Conservation (phyloP, 2,329 filamentous ascomycete genomes). For the Pseudogymnoascus pannorum region DNA sequence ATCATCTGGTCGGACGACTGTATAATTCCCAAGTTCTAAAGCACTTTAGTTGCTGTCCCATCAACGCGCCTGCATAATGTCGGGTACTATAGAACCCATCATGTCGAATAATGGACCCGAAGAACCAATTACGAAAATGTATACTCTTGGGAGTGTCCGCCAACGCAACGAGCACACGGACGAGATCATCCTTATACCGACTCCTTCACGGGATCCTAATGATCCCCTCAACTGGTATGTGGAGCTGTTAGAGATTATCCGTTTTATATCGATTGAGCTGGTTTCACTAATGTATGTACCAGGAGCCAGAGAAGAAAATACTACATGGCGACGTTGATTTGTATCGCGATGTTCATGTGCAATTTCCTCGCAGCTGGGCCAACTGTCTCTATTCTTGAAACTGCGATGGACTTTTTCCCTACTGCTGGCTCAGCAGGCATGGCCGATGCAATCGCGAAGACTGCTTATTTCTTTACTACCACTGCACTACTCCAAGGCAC, state of each 20-base stretch:
- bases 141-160: conserved; percentile 18
- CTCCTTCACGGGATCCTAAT: conserved; percentile 30
- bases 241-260: neutral
- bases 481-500: conserved; percentile 18
- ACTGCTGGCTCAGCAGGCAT: conserved; percentile 10
- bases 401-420: conserved; percentile 19
- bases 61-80: neutral
- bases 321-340: conserved; percentile 18
- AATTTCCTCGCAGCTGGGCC: conserved; percentile 23
- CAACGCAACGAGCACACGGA: conserved; percentile 19
- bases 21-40: neutral
- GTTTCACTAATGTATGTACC: neutral
- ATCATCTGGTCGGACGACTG: neutral
- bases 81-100: conserved; percentile 6
- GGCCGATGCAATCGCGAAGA: conserved; percentile 15
- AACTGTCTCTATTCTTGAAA: conserved; percentile 18
- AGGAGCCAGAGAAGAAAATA: neutral
- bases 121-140: conserved; percentile 9
- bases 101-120: conserved; percentile 4
- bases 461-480: conserved; percentile 21
- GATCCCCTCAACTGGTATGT: conserved; percentile 31
- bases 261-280: neutral
- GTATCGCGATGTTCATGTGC: conserved; percentile 20
- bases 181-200: conserved; percentile 26
- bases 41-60: neutral